Conservation (phyloP, 106 monocot genomes). For the Dioscorea dumetorum region DNA sequence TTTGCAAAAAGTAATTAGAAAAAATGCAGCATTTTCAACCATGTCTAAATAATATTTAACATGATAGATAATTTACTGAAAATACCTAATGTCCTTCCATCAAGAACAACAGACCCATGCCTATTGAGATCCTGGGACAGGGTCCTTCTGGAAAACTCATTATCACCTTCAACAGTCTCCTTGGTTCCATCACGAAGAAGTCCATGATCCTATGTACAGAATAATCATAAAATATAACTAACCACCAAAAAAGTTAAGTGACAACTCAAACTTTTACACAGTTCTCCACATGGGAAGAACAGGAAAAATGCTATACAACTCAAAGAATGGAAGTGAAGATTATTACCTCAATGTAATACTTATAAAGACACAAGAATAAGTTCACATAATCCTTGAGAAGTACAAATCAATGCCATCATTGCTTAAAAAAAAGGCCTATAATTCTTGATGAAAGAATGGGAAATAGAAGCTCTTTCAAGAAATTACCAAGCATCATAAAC, state of each 20-base stretch:
- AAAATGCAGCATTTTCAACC: no score
- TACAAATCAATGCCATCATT: no score
- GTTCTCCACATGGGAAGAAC: no score
- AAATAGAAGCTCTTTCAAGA: neutral
- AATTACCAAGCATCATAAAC: neutral
- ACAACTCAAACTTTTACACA: neutral
- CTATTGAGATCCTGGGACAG: slow-evolving; percentile 89
- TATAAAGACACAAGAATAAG: no score
- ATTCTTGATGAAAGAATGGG: no score
- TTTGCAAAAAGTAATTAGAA: no score
- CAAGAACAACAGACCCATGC: slow-evolving; percentile 94
- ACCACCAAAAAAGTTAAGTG: neutral
- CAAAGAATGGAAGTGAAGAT: no score
- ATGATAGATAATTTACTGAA: neutral
- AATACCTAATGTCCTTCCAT: slow-evolving; percentile 79
- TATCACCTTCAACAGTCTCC: slow-evolving; percentile 59
- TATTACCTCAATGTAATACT: no score
- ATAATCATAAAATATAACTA: neutral
- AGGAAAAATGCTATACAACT: no score
- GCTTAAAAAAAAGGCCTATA: no score
- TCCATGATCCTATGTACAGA: slow-evolving; percentile 70
- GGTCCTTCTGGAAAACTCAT: slow-evolving; percentile 62
- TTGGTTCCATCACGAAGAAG: slow-evolving; percentile 79
- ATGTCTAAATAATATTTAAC: no score
- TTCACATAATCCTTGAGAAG: no score